Evolutionary conservation across 352 stramenopile genomes (phyloP).

Genomic region (Pythium utonaiense): DNA sequence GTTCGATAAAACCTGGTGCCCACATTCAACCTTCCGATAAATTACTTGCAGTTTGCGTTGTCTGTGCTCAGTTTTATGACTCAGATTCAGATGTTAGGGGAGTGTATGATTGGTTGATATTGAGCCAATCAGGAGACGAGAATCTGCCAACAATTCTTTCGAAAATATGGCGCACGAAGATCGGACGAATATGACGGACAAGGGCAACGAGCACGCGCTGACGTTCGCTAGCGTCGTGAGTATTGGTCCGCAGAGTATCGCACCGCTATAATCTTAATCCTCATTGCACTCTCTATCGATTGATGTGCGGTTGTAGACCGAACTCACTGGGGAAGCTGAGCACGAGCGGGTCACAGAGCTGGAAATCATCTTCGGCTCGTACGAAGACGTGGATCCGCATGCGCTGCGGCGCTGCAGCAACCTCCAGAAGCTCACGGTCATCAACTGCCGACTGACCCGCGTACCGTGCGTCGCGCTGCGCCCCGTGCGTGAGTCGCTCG

Average conservation of each 20-base stretch:
- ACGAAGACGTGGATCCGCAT: slow-evolving; percentile 38
- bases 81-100: slow-evolving; percentile 19
- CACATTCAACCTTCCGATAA: slow-evolving; percentile 5
- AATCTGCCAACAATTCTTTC: slow-evolving; percentile 2
- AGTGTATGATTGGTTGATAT: slow-evolving; percentile 4
- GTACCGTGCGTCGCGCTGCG: slow-evolving; percentile 41
- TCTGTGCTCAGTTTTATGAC: background rate
- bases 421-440: slow-evolving; percentile 58
- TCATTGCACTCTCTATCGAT: slow-evolving; percentile 5
- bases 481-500: slow-evolving; percentile 53
- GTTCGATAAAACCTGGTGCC: slow-evolving; percentile 10
- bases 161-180: slow-evolving; percentile 6
- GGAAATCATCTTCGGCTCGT: slow-evolving; percentile 80
- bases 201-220: slow-evolving; percentile 28
- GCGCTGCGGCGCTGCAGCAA: slow-evolving; percentile 48
- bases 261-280: background rate
- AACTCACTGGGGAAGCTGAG: slow-evolving; percentile 53
- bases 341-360: slow-evolving; percentile 64
- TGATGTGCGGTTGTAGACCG: slow-evolving; percentile 32
- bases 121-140: background rate
- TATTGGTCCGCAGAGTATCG: background rate
- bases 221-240: slow-evolving; percentile 39
- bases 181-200: slow-evolving; percentile 8
- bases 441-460: slow-evolving; percentile 64
- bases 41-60: slow-evolving; percentile 15